Evolutionary conservation across 2,329 filamentous ascomycete species (phyloP), one percentile per base, ranked within the genome.

Genomic region (Stagonosporopsis rhizophila): DNA sequence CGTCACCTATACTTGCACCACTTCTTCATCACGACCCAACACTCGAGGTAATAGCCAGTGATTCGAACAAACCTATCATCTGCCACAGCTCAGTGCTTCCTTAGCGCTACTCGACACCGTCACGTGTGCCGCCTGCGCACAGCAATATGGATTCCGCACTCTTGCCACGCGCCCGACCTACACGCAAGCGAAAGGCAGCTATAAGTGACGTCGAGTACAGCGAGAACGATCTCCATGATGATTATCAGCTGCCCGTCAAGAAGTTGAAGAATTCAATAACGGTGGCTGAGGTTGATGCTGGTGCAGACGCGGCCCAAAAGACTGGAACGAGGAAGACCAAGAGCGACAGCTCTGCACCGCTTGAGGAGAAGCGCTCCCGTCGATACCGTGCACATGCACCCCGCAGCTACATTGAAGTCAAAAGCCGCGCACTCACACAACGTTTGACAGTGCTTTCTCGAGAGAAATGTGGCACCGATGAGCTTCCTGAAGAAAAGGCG

Each of bases 391-490:
- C 68, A 6, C 71, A 77, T 28, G 67, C 83, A 27, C 82, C 84
- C 4, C 64, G 72, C 17, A 73, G 74, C 1, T 85, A 81, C 66
- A 60, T 79, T 2, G 75, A 79, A 19, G 77, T 82, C 55, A 75
- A 83, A 12, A 69, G 73, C 3, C 79, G 84, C 44, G 83, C 83
- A 4, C 70, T 72, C 22, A 81, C 77, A 6, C 83, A 85, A 61
- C 77, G 80, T 71, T 84, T 88, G 79, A 85, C 83, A 52, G 80
- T 87, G 7, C 76, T 88, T 20, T 79, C 81, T 38, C 80, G 85
- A 39, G 76, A 70, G 46, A 74, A 81, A 9, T 67, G 70, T 34
- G 78, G 77, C 5, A 79, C 77, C 5, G 75, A 79, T 1, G 74
- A 80, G 8, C 72, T 70, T 2, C 82, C 80, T 0, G 73, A 81